A percentile compares a stretch with the other conserved stretches of the same genome.
Conservation (phyloP, 2,329 filamentous ascomycete genomes). For the Ploettnerulaceae sp. region DNA sequence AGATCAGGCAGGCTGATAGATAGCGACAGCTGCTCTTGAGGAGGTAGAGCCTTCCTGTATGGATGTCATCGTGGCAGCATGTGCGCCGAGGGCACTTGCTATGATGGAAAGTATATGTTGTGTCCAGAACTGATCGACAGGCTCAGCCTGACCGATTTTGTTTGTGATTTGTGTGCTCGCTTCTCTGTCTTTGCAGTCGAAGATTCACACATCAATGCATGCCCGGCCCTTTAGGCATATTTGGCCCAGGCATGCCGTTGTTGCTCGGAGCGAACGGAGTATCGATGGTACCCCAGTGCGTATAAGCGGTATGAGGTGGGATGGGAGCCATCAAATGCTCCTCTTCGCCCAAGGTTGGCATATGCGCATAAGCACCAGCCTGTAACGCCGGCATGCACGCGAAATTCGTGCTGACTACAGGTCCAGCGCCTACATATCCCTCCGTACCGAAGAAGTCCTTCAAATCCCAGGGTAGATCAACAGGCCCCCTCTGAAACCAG, state of each 20-base stretch:
- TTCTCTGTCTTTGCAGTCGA: neutral
- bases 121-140: neutral
- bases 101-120: neutral
- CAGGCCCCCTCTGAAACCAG: constrained; percentile 28
- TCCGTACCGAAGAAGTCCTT: constrained; percentile 28
- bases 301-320: constrained; percentile 23
- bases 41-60: too few species aligned
- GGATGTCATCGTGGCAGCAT: too few species aligned
- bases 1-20: neutral
- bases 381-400: too few species aligned
- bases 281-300: constrained; percentile 25
- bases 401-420: constrained; percentile 2
- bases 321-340: constrained; percentile 16
- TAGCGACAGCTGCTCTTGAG: neutral
- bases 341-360: constrained; percentile 11
- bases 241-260: neutral
- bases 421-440: constrained; percentile 14
- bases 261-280: constrained; percentile 22
- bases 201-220: neutral
- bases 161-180: neutral
- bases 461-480: constrained; percentile 26
- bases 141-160: neutral
- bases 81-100: neutral
- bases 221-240: constrained; percentile 5
- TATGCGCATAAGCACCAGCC: neutral